phyloP scores from a whole-genome alignment of 441 rosid genomes.

The Metrosideros polymorpha region DNA sequence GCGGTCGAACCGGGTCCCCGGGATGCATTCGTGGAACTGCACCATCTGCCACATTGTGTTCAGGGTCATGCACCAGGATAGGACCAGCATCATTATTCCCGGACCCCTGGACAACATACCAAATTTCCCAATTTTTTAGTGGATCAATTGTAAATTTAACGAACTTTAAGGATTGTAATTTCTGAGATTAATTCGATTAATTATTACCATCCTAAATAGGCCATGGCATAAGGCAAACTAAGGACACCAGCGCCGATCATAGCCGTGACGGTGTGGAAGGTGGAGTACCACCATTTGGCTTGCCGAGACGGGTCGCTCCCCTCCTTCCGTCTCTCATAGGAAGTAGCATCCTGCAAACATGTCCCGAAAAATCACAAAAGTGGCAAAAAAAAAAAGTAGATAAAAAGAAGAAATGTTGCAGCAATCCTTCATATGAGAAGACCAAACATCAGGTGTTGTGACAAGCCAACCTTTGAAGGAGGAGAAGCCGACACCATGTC shows the following conservation, averaged over 20 bases:
- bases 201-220: slow-evolving; percentile 76
- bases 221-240: slow-evolving; percentile 92
- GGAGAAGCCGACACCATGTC: slow-evolving; percentile 58
- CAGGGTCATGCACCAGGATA: slow-evolving; percentile 80
- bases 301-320: slow-evolving; percentile 41
- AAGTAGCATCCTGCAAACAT: slow-evolving; percentile 32
- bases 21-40: slow-evolving; percentile 80
- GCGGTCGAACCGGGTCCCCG: slow-evolving; percentile 76
- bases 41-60: slow-evolving; percentile 96
- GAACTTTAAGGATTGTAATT: not conserved
- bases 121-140: not conserved
- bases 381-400: not conserved
- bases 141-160: not conserved
- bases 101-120: slow-evolving; percentile 54
- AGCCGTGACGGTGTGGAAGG: slow-evolving; percentile 88
- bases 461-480: slow-evolving; percentile 35
- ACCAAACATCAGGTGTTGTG: not conserved
- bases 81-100: slow-evolving; percentile 41
- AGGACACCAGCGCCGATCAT: slow-evolving; percentile 96
- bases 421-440: not conserved
- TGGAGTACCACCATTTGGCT: slow-evolving; percentile 95
- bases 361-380: not conserved
- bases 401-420: no score
- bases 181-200: not conserved
- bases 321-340: slow-evolving; percentile 44